A percentile compares a stretch with the other conserved stretches of the same genome.
Conservation (phyloP, 139 green algal genomes). For the Raphidocelis subcapitata region DNA sequence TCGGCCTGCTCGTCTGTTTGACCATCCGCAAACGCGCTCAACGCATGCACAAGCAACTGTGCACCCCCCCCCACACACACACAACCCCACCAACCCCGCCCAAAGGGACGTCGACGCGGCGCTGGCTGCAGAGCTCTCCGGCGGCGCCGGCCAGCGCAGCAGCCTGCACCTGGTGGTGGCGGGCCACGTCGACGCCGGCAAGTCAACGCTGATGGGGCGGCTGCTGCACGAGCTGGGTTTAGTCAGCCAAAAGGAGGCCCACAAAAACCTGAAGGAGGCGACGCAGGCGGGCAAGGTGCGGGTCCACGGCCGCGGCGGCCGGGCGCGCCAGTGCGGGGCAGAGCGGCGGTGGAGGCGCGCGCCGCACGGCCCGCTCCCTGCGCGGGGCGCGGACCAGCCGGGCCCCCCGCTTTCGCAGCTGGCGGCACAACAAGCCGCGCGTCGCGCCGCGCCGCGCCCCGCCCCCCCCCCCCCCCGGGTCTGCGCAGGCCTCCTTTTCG, state of each 20-base stretch:
- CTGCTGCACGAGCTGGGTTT: conserved; percentile 82
- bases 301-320: too few species aligned
- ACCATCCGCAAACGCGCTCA: too few species aligned
- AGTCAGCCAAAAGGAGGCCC: conserved; percentile 60
- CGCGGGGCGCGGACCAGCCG: too few species aligned
- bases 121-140: conserved; percentile 20
- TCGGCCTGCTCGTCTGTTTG: too few species aligned
- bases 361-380: too few species aligned
- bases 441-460: neutral
- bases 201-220: conserved; percentile 95
- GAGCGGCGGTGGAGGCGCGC: too few species aligned
- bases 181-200: conserved; percentile 94
- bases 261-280: conserved; percentile 76
- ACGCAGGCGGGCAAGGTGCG: conserved; percentile 77
- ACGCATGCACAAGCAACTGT: too few species aligned
- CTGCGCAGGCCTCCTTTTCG: conserved; percentile 80
- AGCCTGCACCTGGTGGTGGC: conserved; percentile 85
- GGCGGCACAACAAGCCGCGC: neutral
- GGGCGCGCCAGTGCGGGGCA: too few species aligned
- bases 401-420: neutral
- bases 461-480: neutral
- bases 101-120: conserved; percentile 34
- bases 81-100: neutral
- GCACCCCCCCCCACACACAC: too few species aligned
- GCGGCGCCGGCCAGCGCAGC: neutral